Conservation (phyloP, 2,329 filamentous ascomycete species). For the Colletotrichum shisoi region DNA sequence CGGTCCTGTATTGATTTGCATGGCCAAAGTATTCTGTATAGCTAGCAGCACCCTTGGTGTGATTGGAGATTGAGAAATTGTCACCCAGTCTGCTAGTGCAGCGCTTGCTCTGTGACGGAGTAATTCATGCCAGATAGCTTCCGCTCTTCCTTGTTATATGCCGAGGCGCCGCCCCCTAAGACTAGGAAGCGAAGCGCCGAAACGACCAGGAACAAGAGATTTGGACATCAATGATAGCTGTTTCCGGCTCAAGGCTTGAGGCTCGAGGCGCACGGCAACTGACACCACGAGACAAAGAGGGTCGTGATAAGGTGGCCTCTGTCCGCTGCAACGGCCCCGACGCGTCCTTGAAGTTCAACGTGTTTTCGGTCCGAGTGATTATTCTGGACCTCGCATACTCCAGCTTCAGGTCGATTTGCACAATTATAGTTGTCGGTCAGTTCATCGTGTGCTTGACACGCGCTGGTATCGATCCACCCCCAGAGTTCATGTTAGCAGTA, state of each 20-base stretch:
- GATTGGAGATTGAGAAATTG: background rate
- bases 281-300: background rate
- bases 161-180: too few relatives aligned
- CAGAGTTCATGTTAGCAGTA: constrained; percentile 14
- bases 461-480: constrained; percentile 2
- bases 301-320: background rate
- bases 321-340: constrained; percentile 3
- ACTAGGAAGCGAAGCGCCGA: background rate
- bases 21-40: background rate
- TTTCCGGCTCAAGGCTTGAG: too few relatives aligned
- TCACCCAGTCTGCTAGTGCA: background rate
- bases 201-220: too few relatives aligned
- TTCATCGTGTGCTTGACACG: background rate
- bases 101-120: background rate
- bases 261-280: background rate
- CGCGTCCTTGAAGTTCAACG: background rate
- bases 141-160: background rate
- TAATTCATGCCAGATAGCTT: background rate
- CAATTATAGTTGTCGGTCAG: background rate
- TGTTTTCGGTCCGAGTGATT: background rate
- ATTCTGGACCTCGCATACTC: background rate
- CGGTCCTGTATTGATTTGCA: too few relatives aligned
- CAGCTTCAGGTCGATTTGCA: background rate
- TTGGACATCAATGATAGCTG: background rate
- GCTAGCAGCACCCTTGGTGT: too few relatives aligned